Evolutionary conservation across 306 rosid genomes (phyloP).

Genomic region (Vachellia collinsii): DNA sequence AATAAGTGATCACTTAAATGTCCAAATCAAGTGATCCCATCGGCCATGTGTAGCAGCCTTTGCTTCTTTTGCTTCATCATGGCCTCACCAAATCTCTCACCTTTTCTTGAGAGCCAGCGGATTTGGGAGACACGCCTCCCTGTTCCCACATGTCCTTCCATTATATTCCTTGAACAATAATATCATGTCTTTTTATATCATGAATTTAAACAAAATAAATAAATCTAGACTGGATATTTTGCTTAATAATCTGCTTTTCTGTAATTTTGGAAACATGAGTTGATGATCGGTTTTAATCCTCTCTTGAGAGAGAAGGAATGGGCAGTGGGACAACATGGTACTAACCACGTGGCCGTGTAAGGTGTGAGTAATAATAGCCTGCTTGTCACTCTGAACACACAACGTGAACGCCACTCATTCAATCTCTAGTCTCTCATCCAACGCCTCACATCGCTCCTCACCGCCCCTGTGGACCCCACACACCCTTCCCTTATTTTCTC

Average conservation of each 20-base stretch:
- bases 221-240: too few species aligned
- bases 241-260: too few species aligned
- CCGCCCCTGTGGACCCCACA: not conserved
- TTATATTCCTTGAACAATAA: not conserved
- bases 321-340: not conserved
- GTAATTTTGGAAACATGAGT: too few species aligned
- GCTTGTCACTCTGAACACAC: not conserved
- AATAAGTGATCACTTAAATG: too few species aligned
- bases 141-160: not conserved
- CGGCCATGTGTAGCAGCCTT: not conserved
- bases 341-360: not conserved
- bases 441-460: not conserved
- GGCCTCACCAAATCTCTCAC: not conserved
- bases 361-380: not conserved
- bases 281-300: too few species aligned
- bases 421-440: not conserved
- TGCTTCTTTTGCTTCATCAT: not conserved
- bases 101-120: not conserved
- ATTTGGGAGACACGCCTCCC: not conserved
- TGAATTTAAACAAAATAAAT: too few species aligned
- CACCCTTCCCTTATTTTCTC: not conserved
- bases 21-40: not conserved
- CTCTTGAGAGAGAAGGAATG: not conserved
- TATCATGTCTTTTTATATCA: too few species aligned
- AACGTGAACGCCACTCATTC: conserved; percentile 37